phyloP scores from a whole-genome alignment of 805 yeast species.

The Citeromyces matritensis region DNA sequence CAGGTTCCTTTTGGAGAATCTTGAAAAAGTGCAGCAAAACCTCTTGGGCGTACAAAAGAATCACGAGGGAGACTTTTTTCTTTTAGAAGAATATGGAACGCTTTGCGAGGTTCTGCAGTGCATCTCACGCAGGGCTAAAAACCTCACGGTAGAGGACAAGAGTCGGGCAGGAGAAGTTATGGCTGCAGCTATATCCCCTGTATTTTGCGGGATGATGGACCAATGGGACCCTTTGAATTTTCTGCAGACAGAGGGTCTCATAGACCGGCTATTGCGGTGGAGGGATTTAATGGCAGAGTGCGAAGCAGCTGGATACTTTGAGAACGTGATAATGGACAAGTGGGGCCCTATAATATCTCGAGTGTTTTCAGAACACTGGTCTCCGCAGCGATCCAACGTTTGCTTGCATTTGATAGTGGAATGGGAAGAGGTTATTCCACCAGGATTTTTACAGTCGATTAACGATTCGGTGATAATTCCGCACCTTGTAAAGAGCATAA shows the following conservation, averaged over 20 bases:
- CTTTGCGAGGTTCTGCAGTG: no score
- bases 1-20: neutral
- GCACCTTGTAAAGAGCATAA: slow-evolving; percentile 16
- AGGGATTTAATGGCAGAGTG: slow-evolving; percentile 3
- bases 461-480: slow-evolving; percentile 18
- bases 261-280: slow-evolving; percentile 15
- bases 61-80: no score
- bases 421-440: slow-evolving; percentile 23
- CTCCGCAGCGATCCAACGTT: slow-evolving; percentile 19
- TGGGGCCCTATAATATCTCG: slow-evolving; percentile 19
- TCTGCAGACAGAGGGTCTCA: slow-evolving; percentile 11
- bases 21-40: no score
- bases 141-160: neutral
- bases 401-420: slow-evolving; percentile 21
- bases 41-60: no score
- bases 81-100: no score
- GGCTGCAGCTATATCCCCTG: slow-evolving; percentile 9
- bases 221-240: slow-evolving; percentile 22
- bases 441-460: slow-evolving; percentile 12
- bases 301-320: slow-evolving; percentile 12
- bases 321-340: slow-evolving; percentile 15
- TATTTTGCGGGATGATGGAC: slow-evolving; percentile 7
- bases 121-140: neutral
- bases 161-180: slow-evolving; percentile 5
- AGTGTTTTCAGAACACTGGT: slow-evolving; percentile 18